Percentiles rank a stretch among this genome's conserved stretches.
Evolutionary conservation across 1,284 basidiomycete species (phyloP).

Genomic region (Sporisorium iseilematis-ciliati): DNA sequence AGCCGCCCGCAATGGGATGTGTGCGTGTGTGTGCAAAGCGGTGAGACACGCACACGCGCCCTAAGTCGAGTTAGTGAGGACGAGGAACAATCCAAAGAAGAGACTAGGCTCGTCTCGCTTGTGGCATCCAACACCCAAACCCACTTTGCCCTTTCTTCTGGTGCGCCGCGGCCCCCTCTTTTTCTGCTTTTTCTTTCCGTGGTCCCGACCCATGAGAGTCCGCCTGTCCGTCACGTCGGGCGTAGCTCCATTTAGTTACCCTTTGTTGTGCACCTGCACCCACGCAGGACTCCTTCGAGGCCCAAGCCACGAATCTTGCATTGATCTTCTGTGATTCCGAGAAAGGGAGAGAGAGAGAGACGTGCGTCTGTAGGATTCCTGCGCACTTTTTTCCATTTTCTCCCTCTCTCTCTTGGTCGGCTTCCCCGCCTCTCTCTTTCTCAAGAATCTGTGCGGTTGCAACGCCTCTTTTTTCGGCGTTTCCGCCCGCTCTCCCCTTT

Average conservation of each 20-base stretch:
- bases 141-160: background rate
- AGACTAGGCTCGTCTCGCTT: background rate
- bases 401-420: background rate
- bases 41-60: background rate
- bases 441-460: background rate
- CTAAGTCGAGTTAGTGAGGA: too few relatives aligned
- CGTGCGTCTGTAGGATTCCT: background rate
- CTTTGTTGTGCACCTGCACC: background rate
- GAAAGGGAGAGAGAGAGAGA: too few relatives aligned
- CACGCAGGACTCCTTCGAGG: too few relatives aligned
- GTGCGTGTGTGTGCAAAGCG: background rate
- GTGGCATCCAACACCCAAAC: background rate
- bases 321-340: background rate
- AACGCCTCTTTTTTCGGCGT: background rate
- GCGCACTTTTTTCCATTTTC: background rate
- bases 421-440: slow-evolving; percentile 2
- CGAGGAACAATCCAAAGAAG: background rate
- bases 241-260: background rate
- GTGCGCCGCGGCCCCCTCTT: too few relatives aligned
- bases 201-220: too few relatives aligned
- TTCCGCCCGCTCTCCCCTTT: background rate
- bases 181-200: too few relatives aligned
- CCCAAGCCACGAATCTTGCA: background rate
- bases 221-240: too few relatives aligned
- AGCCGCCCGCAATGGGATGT: background rate